Evolutionary conservation across 139 green algal species (phyloP), one percentile per base, ranked within the genome.

Genomic region (Auxenochlorella pyrenoidosa): DNA sequence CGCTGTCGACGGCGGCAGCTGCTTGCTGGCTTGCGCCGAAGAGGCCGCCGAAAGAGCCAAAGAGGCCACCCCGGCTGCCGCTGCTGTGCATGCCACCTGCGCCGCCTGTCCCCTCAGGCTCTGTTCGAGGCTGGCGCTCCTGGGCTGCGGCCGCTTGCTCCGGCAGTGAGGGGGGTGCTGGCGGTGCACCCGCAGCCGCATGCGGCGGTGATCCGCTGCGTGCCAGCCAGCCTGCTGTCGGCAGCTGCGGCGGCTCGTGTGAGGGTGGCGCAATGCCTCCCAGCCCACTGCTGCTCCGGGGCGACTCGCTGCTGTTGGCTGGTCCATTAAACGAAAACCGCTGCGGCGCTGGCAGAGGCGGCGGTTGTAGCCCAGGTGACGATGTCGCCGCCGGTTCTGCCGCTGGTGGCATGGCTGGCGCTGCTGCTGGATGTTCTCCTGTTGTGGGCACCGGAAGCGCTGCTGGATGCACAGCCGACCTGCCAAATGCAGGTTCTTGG

Each of bases 41-140:
- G 15, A 82, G n/a, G 3, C 30, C 38, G 10, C 76, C 51, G 34
- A 82, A 82, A 1, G 76, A 82, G n/a, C 76, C 76, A 82, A 82
- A 82, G 13, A 70, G 47, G 38, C 79, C 54, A 58, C 36, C 38
- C 24, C 58, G 24, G 79, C 79, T 44, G 36, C 58, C 32, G 22
- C 51, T n/a, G 51, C 51, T 26, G 3, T 26, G 30, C 32, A 24
- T 36, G 36, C 19, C 36, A 40, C 34, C 68, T 75, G 16, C 68
- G 1, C 0, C 15, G 0, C 21, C 38, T 21, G 38, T 34, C 22
- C 44, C 36, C 12, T 1, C 3, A 21, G 2, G 72, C 38, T 36
- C 36, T 21, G 22, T 28, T 40, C 54, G 10, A 63, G 12, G 75
- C 43, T 40, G 28, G 43, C 28, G 73, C 41, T 60, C 22, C 77